phyloP scores from a whole-genome alignment of 2,329 filamentous ascomycete genomes.

The Didymosphaeria variabile region DNA sequence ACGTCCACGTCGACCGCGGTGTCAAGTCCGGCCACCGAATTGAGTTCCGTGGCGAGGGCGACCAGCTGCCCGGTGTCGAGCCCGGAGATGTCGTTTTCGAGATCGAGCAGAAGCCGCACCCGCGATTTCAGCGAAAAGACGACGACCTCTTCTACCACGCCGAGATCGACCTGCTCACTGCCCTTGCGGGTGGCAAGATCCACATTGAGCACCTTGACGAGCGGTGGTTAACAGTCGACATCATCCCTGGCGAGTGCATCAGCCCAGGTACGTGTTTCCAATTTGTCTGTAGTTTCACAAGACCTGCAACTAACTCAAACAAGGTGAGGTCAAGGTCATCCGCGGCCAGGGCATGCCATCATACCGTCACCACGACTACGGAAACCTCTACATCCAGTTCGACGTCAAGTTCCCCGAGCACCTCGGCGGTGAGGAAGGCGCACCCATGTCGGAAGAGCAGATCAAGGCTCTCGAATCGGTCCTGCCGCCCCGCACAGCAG shows the following conservation, averaged over 20 bases:
- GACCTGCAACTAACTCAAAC: constrained; percentile 26
- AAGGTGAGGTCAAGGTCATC: constrained; percentile 91
- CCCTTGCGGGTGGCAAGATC: constrained; percentile 88
- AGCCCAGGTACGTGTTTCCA: constrained; percentile 74
- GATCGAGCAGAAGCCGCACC: constrained; percentile 98
- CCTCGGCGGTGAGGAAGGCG: constrained; percentile 55
- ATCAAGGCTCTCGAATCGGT: constrained; percentile 84
- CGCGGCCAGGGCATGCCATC: constrained; percentile 98
- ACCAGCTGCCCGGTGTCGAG: constrained; percentile 91
- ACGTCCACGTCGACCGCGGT: constrained; percentile 96
- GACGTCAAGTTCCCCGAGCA: constrained; percentile 90
- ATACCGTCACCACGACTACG: constrained; percentile 90
- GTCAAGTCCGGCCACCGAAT: constrained; percentile 95
- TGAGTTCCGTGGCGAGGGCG: constrained; percentile 95
- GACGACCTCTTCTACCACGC: constrained; percentile 96
- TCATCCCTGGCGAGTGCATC: constrained; percentile 93
- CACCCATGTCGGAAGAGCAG: constrained; percentile 66
- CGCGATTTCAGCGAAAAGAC: constrained; percentile 93
- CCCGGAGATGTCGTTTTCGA: constrained; percentile 98
- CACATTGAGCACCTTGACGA: constrained; percentile 97
- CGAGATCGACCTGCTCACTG: constrained; percentile 95
- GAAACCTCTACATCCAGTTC: constrained; percentile 98
- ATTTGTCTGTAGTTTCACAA: neutral
- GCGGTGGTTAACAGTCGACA: constrained; percentile 92
- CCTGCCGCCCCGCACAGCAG: constrained; percentile 73